Evolutionary conservation across 306 rosid species (phyloP).

Genomic region (Glycyrrhiza uralensis): DNA sequence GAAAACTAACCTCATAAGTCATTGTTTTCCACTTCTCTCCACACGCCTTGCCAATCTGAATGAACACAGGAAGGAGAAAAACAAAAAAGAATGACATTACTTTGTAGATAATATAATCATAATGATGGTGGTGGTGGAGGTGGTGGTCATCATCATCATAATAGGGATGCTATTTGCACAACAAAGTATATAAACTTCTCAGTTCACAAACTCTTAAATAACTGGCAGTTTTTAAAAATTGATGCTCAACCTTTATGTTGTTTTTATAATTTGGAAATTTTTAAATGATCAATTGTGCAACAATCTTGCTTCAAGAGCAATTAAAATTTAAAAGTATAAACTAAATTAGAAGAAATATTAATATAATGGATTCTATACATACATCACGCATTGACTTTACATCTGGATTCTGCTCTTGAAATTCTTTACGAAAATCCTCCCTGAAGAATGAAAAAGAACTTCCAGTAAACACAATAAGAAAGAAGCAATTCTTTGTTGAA

Average conservation of each 20-base stretch:
- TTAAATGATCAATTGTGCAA: slow-evolving; percentile 10
- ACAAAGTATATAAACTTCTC: slow-evolving; percentile 4
- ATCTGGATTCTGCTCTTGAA: slow-evolving; percentile 80
- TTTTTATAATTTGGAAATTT: not conserved
- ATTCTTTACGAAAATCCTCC: slow-evolving; percentile 90
- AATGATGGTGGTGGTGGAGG: not conserved
- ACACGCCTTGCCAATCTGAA: slow-evolving; percentile 92
- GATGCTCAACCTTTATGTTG: not conserved
- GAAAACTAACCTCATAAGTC: slow-evolving; percentile 72
- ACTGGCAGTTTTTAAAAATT: not conserved
- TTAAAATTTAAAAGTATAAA: slow-evolving; percentile 19
- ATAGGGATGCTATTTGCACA: not conserved
- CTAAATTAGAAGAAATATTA: not conserved
- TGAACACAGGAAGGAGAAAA: slow-evolving; percentile 21
- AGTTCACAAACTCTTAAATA: not conserved
- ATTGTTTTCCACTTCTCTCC: slow-evolving; percentile 98
- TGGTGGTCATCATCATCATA: no score
- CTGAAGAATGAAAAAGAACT: slow-evolving; percentile 45
- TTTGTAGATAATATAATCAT: not conserved
- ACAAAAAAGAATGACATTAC: slow-evolving; percentile 11
- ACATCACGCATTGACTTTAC: slow-evolving; percentile 89
- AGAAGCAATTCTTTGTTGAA: slow-evolving; percentile 20
- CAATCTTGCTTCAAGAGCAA: slow-evolving; percentile 1
- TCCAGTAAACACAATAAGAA: slow-evolving; percentile 21
- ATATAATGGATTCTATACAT: slow-evolving; percentile 24